Base-by-base conservation (phyloP, 2,329 filamentous ascomycete species). In the Dichotomopilus funicola region DNA sequence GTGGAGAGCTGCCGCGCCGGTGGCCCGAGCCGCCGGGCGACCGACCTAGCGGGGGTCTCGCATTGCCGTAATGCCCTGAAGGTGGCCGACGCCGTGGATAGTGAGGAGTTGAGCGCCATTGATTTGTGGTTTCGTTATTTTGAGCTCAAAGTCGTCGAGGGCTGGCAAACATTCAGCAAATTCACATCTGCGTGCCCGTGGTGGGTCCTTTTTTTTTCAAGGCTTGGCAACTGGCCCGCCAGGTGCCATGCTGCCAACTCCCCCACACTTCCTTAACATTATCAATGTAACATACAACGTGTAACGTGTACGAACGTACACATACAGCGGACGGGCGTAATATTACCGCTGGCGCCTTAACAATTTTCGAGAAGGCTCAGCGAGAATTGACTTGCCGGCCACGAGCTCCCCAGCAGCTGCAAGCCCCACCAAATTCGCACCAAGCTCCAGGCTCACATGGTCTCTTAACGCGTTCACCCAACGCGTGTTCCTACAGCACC, bases 101-200 rank as follows among this genome's bases (percentile, higher is more conserved):
- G 65, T 8, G 71, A 64, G 37, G 67, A 64, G 36, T 66, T 71
- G 59, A 69, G 64, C 47, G 72, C 65, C 72, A 75, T 66, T 51
- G 59, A 42, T 5, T 6, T 41, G n/a, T 66, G 56, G 27, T 36
- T 45, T 50, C n/a, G n/a, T 27, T 27, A 27, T 27, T 27, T 27
- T 27, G 19, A 27, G 19, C 19, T 27, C 10, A 8, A 47, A 42
- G 35, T 33, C 31, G 27, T 43, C 34, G 13, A 48, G 57, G 38
- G 51, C 13, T 41, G 43, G 13, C 7, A 31, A 45, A 34, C 35
- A 34, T n/a, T 50, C 50, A 27, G 19, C 19, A 48, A 38, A 40
- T 31, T n/a, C 50, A 13, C 12, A 7, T 11, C 36, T 27, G 9
- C 36, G 19, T 9, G 35, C 44, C 47, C 41, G 37, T 43, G 7